Base-by-base conservation (phyloP, 768 basidiomycete species). In the Phanerodontia chrysosporium region DNA sequence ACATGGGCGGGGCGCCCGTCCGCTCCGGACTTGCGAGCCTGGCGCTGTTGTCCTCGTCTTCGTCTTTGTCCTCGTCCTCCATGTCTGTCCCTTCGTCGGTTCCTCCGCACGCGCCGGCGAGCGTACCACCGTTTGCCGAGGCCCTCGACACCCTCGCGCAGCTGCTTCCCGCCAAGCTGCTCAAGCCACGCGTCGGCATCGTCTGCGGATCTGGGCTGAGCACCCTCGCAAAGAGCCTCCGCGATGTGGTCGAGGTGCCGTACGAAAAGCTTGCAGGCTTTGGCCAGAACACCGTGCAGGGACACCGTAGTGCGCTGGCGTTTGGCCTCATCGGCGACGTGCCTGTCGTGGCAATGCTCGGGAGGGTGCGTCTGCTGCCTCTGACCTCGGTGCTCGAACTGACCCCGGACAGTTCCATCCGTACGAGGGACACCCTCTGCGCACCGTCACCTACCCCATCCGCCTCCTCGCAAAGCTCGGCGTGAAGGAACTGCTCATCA, bases 301-400 rank as follows among this genome's bases (percentile, higher is more conserved):
- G 94, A 27, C 94, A 95, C 65, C 83, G 83, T 72, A 92, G 90
- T 59, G 73, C 80, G 8, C 76, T 95, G 22, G 90, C 91, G 0
- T 95, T 95, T 72, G 93, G 93, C 6, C 70, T 84, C 25, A 76
- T 95, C 66, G 89, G 91, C 0, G 67, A 70, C 29, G 80, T 89
- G 0, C 89, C 94, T 0, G 92, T 90, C 12, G 90, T 95, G 2
- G 90, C 87, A 10, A 94, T 94, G 89, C 84, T 95, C 29, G 93
- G 93, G 59, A 78, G 94, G 69, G 90, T 91, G 65, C 55, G 83
- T 71, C 4, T 42, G 28, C 42, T 25, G 22, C 10, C 22, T 12
- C 29, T 45, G 39, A 7, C 18, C 51, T 39, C 44, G 27, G 48
- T 53, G 45, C 16, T 36, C 2, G 24, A 7, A 25, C 55, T 49